Evolutionary conservation across 176 grass and related monocot genomes (phyloP).

Genomic region (Carex parvula): DNA sequence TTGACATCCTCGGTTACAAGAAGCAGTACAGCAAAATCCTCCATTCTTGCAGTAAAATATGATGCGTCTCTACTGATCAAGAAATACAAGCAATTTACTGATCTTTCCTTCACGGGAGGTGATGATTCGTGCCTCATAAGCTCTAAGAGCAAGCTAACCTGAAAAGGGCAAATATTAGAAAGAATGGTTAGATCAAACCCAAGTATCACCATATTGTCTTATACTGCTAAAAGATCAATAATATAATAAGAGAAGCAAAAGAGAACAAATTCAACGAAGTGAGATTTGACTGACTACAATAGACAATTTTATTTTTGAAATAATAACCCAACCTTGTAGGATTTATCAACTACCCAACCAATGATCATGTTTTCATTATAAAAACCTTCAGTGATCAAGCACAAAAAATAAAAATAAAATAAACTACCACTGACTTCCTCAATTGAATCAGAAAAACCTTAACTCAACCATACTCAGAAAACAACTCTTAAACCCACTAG

Average conservation of each 20-base stretch:
- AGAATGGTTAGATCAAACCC: background rate
- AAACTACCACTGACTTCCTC: background rate
- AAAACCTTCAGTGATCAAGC: background rate
- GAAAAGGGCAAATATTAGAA: conserved; percentile 33
- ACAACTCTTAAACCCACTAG: background rate
- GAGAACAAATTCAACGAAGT: background rate
- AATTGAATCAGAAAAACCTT: background rate
- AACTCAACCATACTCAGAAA: background rate
- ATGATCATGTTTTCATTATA: background rate
- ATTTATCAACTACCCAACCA: background rate
- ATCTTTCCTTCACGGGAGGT: conserved; percentile 37
- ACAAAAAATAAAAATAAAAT: background rate
- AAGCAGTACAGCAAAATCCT: conserved; percentile 39
- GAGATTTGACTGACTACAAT: background rate
- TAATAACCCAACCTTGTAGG: background rate
- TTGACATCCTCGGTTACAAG: conserved; percentile 35
- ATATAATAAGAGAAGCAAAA: background rate
- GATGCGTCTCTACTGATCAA: conserved; percentile 37
- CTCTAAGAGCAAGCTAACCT: conserved; percentile 61
- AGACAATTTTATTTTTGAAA: background rate
- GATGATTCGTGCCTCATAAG: conserved; percentile 53
- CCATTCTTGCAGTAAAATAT: conserved; percentile 37
- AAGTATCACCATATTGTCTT: background rate
- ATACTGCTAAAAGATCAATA: background rate
- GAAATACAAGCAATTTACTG: conserved; percentile 60